These are phyloP conservation scores for Erodium maritimum DNA, from an alignment of 345 rosid species.

Conservation along the genomic window DNA sequence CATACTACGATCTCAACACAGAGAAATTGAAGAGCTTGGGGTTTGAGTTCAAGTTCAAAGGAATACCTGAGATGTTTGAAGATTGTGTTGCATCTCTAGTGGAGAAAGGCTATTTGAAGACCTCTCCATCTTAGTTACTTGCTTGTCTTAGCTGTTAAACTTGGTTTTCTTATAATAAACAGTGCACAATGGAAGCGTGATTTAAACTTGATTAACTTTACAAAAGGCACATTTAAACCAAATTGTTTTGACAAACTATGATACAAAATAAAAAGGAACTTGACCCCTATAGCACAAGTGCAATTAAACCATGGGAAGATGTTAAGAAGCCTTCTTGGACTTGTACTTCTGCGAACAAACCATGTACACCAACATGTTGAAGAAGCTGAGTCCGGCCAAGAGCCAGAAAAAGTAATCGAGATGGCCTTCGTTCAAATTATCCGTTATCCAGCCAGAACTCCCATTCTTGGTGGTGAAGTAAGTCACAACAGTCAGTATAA, in stretches of 20 bases:
- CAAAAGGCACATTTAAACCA: no score
- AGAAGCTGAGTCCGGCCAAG: constrained; percentile 60
- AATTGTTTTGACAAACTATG: no score
- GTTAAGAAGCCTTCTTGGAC: constrained; percentile 45
- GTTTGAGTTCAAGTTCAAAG: constrained; percentile 59
- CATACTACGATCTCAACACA: constrained; percentile 47
- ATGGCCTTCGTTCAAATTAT: constrained; percentile 81
- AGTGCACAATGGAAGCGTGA: no score
- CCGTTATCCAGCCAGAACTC: constrained; percentile 69
- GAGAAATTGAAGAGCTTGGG: constrained; percentile 51
- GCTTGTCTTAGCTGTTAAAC: no score
- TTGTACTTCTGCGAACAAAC: constrained; percentile 61
- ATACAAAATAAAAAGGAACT: no score
- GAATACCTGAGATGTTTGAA: constrained; percentile 53
- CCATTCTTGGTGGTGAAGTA: constrained; percentile 57
- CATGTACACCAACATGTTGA: constrained; percentile 51
- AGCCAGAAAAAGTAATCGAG: constrained; percentile 95
- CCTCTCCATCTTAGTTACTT: neutral
- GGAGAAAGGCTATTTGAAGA: constrained; percentile 33
- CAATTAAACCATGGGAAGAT: neutral
- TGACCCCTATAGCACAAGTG: no score
- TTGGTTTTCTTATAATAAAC: no score
- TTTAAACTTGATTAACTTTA: no score
- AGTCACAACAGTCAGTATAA: constrained; percentile 65
- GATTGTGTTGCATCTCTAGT: constrained; percentile 54